These are phyloP conservation scores for Lipomyces chichibuensis DNA, from an alignment of 805 yeast genomes.

Conservation along the genomic window DNA sequence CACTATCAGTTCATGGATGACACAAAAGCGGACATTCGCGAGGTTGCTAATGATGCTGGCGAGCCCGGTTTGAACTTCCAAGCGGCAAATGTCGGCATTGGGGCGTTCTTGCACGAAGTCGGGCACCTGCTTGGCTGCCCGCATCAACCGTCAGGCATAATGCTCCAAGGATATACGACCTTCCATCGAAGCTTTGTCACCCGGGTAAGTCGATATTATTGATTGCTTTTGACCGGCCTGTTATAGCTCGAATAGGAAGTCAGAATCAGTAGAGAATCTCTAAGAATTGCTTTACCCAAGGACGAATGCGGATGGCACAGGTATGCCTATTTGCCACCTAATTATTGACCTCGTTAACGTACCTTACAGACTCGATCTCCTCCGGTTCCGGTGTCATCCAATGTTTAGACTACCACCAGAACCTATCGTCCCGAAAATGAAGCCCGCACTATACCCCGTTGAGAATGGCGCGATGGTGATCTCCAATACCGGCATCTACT, in stretches of 20 bases:
- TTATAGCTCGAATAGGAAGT: constrained; percentile 6
- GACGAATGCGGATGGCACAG: constrained; percentile 89
- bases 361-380: constrained; percentile 56
- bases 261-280: constrained; percentile 41
- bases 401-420: constrained; percentile 75
- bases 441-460: constrained; percentile 54
- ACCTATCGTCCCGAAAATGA: constrained; percentile 42
- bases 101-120: constrained; percentile 94
- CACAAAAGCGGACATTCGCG: constrained; percentile 60
- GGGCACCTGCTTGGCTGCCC: constrained; percentile 93
- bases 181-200: constrained; percentile 82
- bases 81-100: constrained; percentile 78
- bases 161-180: constrained; percentile 82
- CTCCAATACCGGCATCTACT: constrained; percentile 69
- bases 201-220: constrained; percentile 50
- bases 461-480: constrained; percentile 54
- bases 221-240: background rate
- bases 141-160: constrained; percentile 86
- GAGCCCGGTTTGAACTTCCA: constrained; percentile 92
- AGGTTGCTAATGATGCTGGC: constrained; percentile 88
- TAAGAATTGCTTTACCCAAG: constrained; percentile 49
- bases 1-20: constrained; percentile 62
- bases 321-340: background rate
- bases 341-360: background rate
- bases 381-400: constrained; percentile 80